Percentiles rank a stretch among this genome's conserved stretches.
Evolutionary conservation across 2,329 filamentous ascomycete genomes (phyloP).

Genomic region (Cercospora sojina): DNA sequence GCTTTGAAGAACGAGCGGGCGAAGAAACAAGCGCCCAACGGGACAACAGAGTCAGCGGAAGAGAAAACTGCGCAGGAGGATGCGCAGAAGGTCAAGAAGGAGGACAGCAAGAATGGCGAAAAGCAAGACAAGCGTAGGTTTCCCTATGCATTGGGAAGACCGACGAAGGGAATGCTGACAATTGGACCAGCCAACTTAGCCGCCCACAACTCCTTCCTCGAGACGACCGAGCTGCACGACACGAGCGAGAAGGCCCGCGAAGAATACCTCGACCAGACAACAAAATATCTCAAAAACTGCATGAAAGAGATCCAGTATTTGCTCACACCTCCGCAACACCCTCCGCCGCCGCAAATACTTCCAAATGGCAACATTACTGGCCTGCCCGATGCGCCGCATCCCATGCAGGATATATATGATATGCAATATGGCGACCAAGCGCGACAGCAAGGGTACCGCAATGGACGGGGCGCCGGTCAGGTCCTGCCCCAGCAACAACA

Average conservation of each 20-base stretch:
- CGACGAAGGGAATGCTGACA: conserved; percentile 23
- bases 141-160: background rate
- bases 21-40: conserved; percentile 51
- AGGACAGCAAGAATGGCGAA: conserved; percentile 24
- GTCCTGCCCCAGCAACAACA: conserved; percentile 38
- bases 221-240: conserved; percentile 46
- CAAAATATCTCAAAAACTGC: conserved; percentile 63
- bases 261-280: conserved; percentile 61
- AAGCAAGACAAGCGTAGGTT: conserved; percentile 29
- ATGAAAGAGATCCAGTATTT: conserved; percentile 68
- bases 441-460: conserved; percentile 38
- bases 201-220: conserved; percentile 52
- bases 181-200: conserved; percentile 44
- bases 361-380: conserved; percentile 38
- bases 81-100: conserved; percentile 32
- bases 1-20: conserved; percentile 80
- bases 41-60: conserved; percentile 25
- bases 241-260: conserved; percentile 56
- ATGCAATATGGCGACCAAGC: conserved; percentile 50
- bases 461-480: conserved; percentile 16
- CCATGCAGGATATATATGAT: conserved; percentile 59
- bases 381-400: conserved; percentile 49
- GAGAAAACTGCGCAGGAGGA: conserved; percentile 20
- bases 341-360: conserved; percentile 53
- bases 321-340: conserved; percentile 63